These are phyloP conservation scores for Termitomyces sp. DNA, from an alignment of 768 basidiomycete genomes.

Conservation along the genomic window DNA sequence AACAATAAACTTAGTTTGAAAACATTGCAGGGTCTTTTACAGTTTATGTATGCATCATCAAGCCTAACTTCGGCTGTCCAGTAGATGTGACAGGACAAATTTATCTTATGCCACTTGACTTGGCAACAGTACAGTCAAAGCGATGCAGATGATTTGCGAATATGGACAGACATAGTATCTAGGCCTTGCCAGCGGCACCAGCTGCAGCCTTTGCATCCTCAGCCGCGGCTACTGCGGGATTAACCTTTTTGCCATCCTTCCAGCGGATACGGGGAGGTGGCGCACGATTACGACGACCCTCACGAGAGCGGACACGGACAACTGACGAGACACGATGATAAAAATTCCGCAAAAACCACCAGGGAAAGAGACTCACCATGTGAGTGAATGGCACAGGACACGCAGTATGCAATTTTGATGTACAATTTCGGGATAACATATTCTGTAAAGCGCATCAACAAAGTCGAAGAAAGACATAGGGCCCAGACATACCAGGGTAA, in stretches of 20 bases:
- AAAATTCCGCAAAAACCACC: not conserved
- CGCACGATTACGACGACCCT: conserved; percentile 94
- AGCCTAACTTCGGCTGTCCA: too few species aligned
- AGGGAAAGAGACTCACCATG: conserved; percentile 60
- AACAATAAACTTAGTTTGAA: too few species aligned
- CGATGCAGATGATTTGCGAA: conserved; percentile 13
- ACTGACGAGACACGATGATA: conserved; percentile 43
- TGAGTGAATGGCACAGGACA: conserved; percentile 98
- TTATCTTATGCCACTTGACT: too few species aligned
- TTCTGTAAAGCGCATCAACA: conserved; percentile 43
- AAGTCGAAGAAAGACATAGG: not conserved
- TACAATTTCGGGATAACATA: conserved; percentile 96
- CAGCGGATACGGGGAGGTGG: conserved; percentile 94
- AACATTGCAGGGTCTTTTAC: too few species aligned
- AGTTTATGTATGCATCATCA: too few species aligned
- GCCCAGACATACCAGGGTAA: conserved; percentile 67
- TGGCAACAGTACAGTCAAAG: not conserved
- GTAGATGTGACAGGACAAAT: too few species aligned
- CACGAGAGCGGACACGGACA: conserved; percentile 95
- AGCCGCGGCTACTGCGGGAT: conserved; percentile 91
- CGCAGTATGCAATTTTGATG: conserved; percentile 98
- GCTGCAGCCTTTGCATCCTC: conserved; percentile 74
- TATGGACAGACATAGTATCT: conserved; percentile 19
- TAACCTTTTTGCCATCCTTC: conserved; percentile 96
- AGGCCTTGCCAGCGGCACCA: conserved; percentile 47